Evolutionary conservation across 768 basidiomycete species (phyloP), one percentile per base, ranked within the genome.

Genomic region (Cytidiella melzeri): DNA sequence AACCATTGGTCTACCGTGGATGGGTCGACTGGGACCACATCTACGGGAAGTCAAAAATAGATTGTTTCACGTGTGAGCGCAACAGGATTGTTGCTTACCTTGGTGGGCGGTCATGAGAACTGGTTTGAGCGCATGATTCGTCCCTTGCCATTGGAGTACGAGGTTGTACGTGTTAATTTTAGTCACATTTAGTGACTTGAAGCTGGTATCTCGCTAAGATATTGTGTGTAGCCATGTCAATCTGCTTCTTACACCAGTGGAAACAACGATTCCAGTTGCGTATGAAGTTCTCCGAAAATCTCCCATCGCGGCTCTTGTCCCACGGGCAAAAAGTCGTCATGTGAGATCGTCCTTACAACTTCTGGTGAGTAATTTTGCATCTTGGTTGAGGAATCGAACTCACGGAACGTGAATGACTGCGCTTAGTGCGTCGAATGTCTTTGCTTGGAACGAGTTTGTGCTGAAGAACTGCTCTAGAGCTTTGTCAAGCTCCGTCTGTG

Each of bases 141-240:
- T 73, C 1, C 87, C 88, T 45, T 73, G 68, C 87, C 87, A 90
- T 42, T 80, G 76, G 60, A 79, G 87, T 6, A 87, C 63, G n/a
- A 90, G 71, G 0, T 79, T 88, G 56, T 85, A 87, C 0, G 79
- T 85, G 62, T 90, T 89, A 57, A 92, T 78, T 56, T 80, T 82
- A 7, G 80, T 81, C 51, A 86, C 71, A 25, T 72, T 59, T 38
- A 90, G 70, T 6, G 64, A 73, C n/a, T 69, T 42, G 62, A 87
- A 81, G 7, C 84, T 87, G 20, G n/a, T n/a, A n/a, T n/a, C n/a
- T n/a, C n/a, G n/a, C n/a, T n/a, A 9, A 12, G n/a, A n/a, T n/a
- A n/a, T n/a, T n/a, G n/a, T n/a, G n/a, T n/a, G n/a, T n/a, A n/a
- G 4, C 15, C 20, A 11, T 28, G 39, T 28, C 5, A 28, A 7